phyloP scores from a whole-genome alignment of 2,329 filamentous ascomycete genomes.

The Didymella pinodella region DNA sequence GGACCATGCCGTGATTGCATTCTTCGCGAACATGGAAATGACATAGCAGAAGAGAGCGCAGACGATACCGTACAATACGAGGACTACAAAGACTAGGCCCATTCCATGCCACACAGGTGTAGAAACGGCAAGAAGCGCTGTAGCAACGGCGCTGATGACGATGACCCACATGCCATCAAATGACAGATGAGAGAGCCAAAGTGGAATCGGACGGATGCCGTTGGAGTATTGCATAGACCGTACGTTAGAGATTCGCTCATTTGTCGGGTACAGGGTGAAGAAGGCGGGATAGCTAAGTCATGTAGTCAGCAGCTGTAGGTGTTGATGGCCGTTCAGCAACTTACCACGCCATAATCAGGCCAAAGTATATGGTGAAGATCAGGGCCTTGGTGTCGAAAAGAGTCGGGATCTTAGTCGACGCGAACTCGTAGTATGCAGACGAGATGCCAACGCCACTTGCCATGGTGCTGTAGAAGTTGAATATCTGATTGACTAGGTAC shows the following conservation, averaged over 20 bases:
- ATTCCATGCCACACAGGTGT: slow-evolving; percentile 72
- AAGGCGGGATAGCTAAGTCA: slow-evolving; percentile 80
- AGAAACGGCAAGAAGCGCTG: slow-evolving; percentile 68
- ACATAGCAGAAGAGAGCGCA: slow-evolving; percentile 79
- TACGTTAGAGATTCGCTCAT: slow-evolving; percentile 79
- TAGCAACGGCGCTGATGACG: slow-evolving; percentile 69
- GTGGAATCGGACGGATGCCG: slow-evolving; percentile 77
- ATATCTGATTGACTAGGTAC: slow-evolving; percentile 39
- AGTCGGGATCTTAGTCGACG: slow-evolving; percentile 18
- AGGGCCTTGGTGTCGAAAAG: slow-evolving; percentile 58
- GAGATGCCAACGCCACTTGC: slow-evolving; percentile 31
- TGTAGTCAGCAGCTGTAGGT: slow-evolving; percentile 59
- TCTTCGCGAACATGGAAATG: slow-evolving; percentile 78
- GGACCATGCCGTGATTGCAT: slow-evolving; percentile 73
- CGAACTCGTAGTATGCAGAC: slow-evolving; percentile 27
- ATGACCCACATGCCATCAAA: slow-evolving; percentile 82
- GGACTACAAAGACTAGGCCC: slow-evolving; percentile 79
- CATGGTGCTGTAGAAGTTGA: slow-evolving; percentile 33
- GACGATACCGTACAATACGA: slow-evolving; percentile 80
- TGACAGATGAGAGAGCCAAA: slow-evolving; percentile 81
- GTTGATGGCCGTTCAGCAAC: slow-evolving; percentile 38
- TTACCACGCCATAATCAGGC: slow-evolving; percentile 70
- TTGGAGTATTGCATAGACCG: slow-evolving; percentile 88
- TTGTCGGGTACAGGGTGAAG: slow-evolving; percentile 83
- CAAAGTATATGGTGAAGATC: slow-evolving; percentile 67